A percentile compares a stretch with the other conserved stretches of the same genome.
phyloP scores from a whole-genome alignment of 1,284 basidiomycete species.

The Mycena citricolor region DNA sequence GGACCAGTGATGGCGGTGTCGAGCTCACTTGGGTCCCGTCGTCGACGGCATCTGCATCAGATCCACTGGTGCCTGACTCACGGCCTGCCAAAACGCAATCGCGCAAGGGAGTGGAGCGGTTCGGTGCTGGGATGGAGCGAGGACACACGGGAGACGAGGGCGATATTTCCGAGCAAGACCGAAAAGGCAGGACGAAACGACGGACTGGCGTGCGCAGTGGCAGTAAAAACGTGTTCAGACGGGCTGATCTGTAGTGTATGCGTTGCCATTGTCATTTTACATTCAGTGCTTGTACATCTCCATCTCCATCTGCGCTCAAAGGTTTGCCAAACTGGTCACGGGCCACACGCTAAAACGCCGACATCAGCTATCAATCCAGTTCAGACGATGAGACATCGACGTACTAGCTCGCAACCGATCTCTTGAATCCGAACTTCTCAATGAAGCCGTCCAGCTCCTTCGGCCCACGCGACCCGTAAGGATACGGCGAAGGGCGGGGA shows the following conservation, averaged over 20 bases:
- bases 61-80: constrained; percentile 25
- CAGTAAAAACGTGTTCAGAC: constrained; percentile 82
- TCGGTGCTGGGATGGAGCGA: constrained; percentile 85
- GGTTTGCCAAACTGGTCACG: constrained; percentile 44
- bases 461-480: constrained; percentile 93
- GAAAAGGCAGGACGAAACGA: constrained; percentile 69
- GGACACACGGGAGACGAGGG: constrained; percentile 53
- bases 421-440: constrained; percentile 75
- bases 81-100: constrained; percentile 32
- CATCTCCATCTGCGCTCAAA: constrained; percentile 35
- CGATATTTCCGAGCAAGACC: constrained; percentile 55
- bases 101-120: constrained; percentile 71
- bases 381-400: constrained; percentile 34
- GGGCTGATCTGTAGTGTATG: neutral
- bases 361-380: constrained; percentile 2
- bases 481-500: constrained; percentile 77
- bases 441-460: constrained; percentile 79
- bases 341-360: constrained; percentile 46
- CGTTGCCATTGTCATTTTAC: too few relatives aligned
- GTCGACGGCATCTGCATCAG: constrained; percentile 37
- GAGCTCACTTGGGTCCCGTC: constrained; percentile 69
- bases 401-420: constrained; percentile 70
- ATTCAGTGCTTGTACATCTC: too few relatives aligned
- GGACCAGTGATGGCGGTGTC: constrained; percentile 42
- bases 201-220: constrained; percentile 79